These are phyloP conservation scores for Fusarium sp. DNA, from an alignment of 2,329 filamentous ascomycete species.

Conservation along the genomic window DNA sequence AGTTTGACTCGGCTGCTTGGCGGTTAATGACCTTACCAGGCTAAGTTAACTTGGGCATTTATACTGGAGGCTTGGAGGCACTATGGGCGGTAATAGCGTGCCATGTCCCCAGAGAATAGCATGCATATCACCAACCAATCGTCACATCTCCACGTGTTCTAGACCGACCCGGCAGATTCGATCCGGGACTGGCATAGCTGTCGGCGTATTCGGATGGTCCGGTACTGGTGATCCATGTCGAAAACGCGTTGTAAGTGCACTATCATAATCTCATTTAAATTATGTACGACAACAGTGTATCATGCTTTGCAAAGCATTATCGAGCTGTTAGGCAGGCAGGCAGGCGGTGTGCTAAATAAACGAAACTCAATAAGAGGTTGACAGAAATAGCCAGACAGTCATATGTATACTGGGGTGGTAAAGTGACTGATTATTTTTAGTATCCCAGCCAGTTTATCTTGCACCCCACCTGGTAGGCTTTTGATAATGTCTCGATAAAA, in stretches of 20 bases:
- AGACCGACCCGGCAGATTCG: constrained; percentile 16
- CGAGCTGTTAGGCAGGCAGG: too few relatives aligned
- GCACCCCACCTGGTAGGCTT: background rate
- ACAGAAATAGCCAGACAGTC: too few relatives aligned
- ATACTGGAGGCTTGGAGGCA: too few relatives aligned
- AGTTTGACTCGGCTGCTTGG: constrained; percentile 1
- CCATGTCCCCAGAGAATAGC: constrained; percentile 16
- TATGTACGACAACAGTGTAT: background rate
- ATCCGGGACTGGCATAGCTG: constrained; percentile 3
- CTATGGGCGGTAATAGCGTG: constrained; percentile 8
- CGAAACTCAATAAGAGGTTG: too few relatives aligned
- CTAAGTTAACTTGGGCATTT: constrained; percentile 5
- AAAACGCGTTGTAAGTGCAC: background rate
- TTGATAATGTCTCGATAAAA: constrained; percentile 8
- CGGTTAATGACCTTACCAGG: constrained; percentile 10
- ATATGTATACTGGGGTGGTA: too few relatives aligned
- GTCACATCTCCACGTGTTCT: constrained; percentile 17
- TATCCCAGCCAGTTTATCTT: too few relatives aligned
- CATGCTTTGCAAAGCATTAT: background rate
- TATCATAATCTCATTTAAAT: constrained; percentile 2
- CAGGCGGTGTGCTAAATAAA: too few relatives aligned
- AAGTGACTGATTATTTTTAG: too few relatives aligned
- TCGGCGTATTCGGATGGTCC: constrained; percentile 3
- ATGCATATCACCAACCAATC: constrained; percentile 27
- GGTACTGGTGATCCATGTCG: constrained; percentile 3